Base-by-base conservation (phyloP, 805 yeast species). In the baker's yeast (Saccharomyces cerevisiae) region DNA sequence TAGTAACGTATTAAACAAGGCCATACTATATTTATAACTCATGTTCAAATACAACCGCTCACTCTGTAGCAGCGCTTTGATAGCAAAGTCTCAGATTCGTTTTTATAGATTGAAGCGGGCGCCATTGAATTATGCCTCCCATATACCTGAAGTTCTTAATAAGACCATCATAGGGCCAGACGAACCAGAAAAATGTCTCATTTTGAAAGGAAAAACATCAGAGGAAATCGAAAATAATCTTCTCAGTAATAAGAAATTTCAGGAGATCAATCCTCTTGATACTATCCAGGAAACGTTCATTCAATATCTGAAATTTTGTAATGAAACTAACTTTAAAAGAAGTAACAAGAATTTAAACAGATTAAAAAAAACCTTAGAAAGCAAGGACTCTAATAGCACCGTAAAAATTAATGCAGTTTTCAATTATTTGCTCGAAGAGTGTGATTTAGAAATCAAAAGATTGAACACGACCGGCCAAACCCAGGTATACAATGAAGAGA, bases 261-360 rank as follows among this genome's bases (percentile, higher is more conserved):
- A 36, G 17, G 43, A 17, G 43, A 36, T 36, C 11, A 36, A 36
- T 17, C 13, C 43, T 11, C 17, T 36, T 8, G 43, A 36, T 4
- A 47, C 58, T 43, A 31, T 54, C 4, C 59, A 61, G 26, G 60
- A 62, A 21, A 30, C 59, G 29, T 50, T 67, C 28, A 28, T 65
- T 21, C 55, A 59, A n/a, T 68, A 67, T 52, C 54, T 68, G 27
- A 57, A 64, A 26, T 54, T 57, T 36, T 53, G 59, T 4, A 61
- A 62, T 54, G 43, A 24, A 36, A 53, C 65, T 14, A 61, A 57
- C 1, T 66, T 63, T 50, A 63, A 62, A 51, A 60, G 60, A 56
- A 60, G 66, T 27, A 48, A 53, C 9, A 56, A 59, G 28, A 60
- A 66, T 51, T 56, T 64, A 4, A 57, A 57, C 21, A 53, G 31